Percentiles rank a stretch among this genome's conserved stretches.
phyloP scores from a whole-genome alignment of 345 rosid genomes.

The Eucalyptus regnans region DNA sequence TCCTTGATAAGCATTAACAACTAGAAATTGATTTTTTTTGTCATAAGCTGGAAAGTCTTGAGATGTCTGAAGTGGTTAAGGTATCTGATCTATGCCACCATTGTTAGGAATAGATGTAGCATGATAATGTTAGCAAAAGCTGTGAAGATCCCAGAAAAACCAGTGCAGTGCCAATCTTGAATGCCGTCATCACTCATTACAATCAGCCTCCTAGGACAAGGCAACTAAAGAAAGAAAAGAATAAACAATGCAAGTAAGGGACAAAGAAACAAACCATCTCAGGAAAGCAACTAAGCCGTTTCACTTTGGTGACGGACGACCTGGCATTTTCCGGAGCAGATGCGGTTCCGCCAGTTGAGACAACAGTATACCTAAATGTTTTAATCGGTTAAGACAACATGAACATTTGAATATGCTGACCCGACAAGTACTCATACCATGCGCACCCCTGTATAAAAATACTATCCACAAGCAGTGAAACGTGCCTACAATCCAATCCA shows the following conservation, averaged over 20 bases:
- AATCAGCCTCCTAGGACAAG: not conserved
- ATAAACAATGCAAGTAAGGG: not conserved
- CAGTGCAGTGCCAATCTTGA: not conserved
- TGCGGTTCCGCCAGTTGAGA: conserved; percentile 97
- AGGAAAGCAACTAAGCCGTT: conserved; percentile 66
- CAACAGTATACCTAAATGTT: conserved; percentile 55
- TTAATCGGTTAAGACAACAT: not conserved
- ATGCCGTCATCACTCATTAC: not conserved
- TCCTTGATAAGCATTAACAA: not conserved
- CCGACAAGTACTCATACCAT: not conserved
- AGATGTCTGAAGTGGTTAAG: not conserved
- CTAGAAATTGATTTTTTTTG: not conserved
- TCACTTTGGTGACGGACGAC: conserved; percentile 79
- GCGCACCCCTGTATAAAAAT: not conserved
- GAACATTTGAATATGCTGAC: not conserved
- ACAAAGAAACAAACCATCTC: conserved; percentile 50
- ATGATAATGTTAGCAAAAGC: not conserved
- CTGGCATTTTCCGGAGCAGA: conserved; percentile 63
- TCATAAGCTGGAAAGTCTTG: not conserved
- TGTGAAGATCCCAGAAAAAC: not conserved
- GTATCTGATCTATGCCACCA: not conserved
- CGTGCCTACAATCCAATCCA: not conserved
- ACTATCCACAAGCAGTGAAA: not conserved
- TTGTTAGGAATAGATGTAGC: not conserved
- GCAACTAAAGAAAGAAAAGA: not conserved